Conservation (phyloP, 306 rosid species). For the Pterocarpus santalinus region DNA sequence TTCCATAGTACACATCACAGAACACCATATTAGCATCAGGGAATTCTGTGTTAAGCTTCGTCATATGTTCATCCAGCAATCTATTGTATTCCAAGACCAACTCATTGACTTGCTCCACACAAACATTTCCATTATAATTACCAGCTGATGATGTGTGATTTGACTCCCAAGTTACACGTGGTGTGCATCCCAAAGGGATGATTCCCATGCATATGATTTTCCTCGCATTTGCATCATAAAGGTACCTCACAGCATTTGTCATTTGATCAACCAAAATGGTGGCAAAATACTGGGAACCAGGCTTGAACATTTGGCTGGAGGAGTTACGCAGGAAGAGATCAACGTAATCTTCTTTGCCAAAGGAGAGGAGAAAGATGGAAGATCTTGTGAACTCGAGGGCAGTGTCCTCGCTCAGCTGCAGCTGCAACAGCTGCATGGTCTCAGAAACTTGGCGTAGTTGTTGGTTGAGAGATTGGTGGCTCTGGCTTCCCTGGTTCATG, state of each 20-base stretch:
- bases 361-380: conserved; percentile 76
- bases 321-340: conserved; percentile 61
- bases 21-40: conserved; percentile 68
- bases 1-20: conserved; percentile 78
- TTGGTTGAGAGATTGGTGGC: conserved; percentile 85
- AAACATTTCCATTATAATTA: conserved; percentile 46
- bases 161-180: conserved; percentile 53
- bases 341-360: conserved; percentile 83
- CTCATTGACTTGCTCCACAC: conserved; percentile 65
- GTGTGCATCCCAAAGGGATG: conserved; percentile 82
- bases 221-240: conserved; percentile 69
- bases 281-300: conserved; percentile 49
- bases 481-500: conserved; percentile 66
- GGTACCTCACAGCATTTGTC: conserved; percentile 68
- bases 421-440: conserved; percentile 71
- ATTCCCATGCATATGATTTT: conserved; percentile 80
- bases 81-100: conserved; percentile 70
- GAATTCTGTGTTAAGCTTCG: conserved; percentile 57
- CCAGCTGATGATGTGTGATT: conserved; percentile 31
- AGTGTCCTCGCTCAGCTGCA: conserved; percentile 55
- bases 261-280: conserved; percentile 72
- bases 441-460: conserved; percentile 86
- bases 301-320: conserved; percentile 40
- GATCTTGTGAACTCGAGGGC: conserved; percentile 67
- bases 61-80: conserved; percentile 55